Evolutionary conservation across 2,329 filamentous ascomycete species (phyloP), one percentile per base, ranked within the genome.

Genomic region (Penicillium sp.): DNA sequence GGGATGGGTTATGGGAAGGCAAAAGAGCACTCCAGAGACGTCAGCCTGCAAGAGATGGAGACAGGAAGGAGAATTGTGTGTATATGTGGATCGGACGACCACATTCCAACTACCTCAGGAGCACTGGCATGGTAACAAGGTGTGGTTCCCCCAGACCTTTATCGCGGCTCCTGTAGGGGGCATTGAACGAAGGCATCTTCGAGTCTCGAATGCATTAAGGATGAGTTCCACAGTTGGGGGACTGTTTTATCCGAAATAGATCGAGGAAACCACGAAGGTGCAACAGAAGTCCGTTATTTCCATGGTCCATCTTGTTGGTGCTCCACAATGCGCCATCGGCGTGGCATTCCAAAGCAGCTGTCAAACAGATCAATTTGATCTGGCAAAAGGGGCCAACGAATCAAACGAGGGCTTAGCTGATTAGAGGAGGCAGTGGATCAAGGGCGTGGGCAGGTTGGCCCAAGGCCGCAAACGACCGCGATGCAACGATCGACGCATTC

Each of bases 121-220:
- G 45, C 50, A 49, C 54, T 59, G 59, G 59, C 52, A 61, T 61
- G 59, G 58, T 58, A 60, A 61, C 59, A 61, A 52, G 53, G 54
- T 45, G 42, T 49, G 12, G 52, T 50, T 52, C 52, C 54, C 54
- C 57, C 47, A 47, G 52, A 47, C n/a, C 25, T 30, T 52, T 53
- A 55, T 34, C 36, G 25, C 46, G 16, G 18, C 48, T 41, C 49
- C 52, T 45, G 22, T 31, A 41, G 36, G 49, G 52, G 30, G 19
- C 31, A 37, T 16, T 12, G 22, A 7, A 29, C 27, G 29, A 31
- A 42, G 14, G 41, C 22, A 33, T 18, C 16, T 31, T 27, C n/a
- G 8, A 30, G 12, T 27, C 6, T 33, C 10, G 29, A 30, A 53
- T 49, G 56, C 52, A 56, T 54, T 33, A 46, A 50, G 52, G n/a